phyloP scores from a whole-genome alignment of 2,329 filamentous ascomycete species.

The Fusarium sp. region DNA sequence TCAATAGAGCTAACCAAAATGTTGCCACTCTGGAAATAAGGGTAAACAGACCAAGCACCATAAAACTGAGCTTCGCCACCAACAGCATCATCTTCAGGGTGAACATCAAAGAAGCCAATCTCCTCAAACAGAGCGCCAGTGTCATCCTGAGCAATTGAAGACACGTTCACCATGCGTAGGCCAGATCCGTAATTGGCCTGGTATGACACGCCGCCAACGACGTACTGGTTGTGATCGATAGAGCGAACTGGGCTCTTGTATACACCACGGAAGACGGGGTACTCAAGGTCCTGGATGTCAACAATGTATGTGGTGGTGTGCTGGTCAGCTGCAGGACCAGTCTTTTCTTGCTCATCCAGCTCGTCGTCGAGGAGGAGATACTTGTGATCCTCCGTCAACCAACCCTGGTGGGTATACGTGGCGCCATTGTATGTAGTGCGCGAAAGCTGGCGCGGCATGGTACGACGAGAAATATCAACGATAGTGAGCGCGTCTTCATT shows the following conservation, averaged over 20 bases:
- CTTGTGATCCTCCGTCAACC: conserved; percentile 55
- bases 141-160: background rate
- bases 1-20: conserved; percentile 61
- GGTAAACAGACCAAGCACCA: conserved; percentile 59
- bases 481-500: conserved; percentile 11
- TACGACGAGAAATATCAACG: conserved; percentile 5
- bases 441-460: conserved; percentile 4
- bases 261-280: conserved; percentile 45
- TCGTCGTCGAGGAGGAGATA: conserved; percentile 62
- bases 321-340: conserved; percentile 49
- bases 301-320: conserved; percentile 61
- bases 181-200: conserved; percentile 7
- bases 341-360: conserved; percentile 57
- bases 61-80: conserved; percentile 56
- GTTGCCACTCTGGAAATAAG: conserved; percentile 56
- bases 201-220: background rate
- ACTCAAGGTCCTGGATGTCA: conserved; percentile 53
- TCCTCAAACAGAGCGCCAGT: conserved; percentile 1
- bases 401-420: conserved; percentile 58
- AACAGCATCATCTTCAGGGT: conserved; percentile 39
- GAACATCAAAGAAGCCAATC: conserved; percentile 6
- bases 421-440: conserved; percentile 13
- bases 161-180: background rate
- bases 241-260: conserved; percentile 16
- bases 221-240: conserved; percentile 8